phyloP scores from a whole-genome alignment of 345 rosid genomes.

The Erysimum cheiranthoides region DNA sequence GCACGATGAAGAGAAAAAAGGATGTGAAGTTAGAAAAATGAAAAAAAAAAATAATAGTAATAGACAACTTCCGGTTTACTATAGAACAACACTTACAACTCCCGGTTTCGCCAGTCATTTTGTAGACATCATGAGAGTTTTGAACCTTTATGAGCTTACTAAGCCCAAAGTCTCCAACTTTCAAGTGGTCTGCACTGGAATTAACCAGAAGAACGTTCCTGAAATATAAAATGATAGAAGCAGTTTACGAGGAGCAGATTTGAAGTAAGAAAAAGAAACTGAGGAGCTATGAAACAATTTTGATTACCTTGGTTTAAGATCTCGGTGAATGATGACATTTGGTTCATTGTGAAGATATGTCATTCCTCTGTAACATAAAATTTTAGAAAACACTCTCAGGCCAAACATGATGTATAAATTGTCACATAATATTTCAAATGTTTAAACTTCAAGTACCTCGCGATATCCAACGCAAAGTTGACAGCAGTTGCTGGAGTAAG shows the following conservation, averaged over 20 bases:
- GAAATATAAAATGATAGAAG: constrained; percentile 15
- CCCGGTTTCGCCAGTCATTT: constrained; percentile 99
- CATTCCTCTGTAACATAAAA: constrained; percentile 76
- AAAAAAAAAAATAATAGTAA: neutral
- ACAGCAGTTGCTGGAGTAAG: constrained; percentile 88
- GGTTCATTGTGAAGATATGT: constrained; percentile 99
- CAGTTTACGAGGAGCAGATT: neutral
- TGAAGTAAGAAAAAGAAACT: neutral
- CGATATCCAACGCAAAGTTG: constrained; percentile 94
- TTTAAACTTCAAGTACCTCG: constrained; percentile 57
- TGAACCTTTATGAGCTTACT: constrained; percentile 98
- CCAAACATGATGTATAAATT: constrained; percentile 2
- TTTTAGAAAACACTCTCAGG: constrained; percentile 22
- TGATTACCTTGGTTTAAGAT: constrained; percentile 88
- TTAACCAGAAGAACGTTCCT: constrained; percentile 99
- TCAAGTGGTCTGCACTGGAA: constrained; percentile 91
- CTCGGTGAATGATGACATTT: constrained; percentile 93
- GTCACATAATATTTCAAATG: constrained; percentile 15
- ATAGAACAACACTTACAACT: constrained; percentile 73
- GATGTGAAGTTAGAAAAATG: constrained; percentile 38
- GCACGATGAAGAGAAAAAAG: constrained; percentile 33
- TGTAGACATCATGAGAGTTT: constrained; percentile 94
- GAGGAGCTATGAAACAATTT: constrained; percentile 1
- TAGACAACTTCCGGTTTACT: neutral
- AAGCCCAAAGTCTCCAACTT: constrained; percentile 98